phyloP scores from a whole-genome alignment of 2,329 filamentous ascomycete genomes.

The Cladosporium sp. region DNA sequence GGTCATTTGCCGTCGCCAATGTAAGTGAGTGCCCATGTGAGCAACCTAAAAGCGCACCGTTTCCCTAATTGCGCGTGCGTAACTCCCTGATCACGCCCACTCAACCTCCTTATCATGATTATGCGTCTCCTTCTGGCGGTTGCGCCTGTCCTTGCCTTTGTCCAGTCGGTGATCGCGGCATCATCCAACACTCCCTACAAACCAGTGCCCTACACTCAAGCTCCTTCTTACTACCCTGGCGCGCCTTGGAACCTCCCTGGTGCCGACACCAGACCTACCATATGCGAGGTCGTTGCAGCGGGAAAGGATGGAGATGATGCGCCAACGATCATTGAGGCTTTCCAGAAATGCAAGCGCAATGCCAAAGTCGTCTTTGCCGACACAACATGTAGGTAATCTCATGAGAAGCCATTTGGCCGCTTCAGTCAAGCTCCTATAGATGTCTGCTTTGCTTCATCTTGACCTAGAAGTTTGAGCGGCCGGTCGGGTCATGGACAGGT shows the following conservation, averaged over 20 bases:
- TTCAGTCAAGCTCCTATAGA: too few species aligned
- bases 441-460: too few species aligned
- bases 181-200: background rate
- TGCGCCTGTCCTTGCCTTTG: background rate
- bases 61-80: background rate
- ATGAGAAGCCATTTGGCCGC: too few species aligned
- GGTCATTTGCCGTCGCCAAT: background rate
- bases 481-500: too few species aligned
- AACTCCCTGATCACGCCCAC: background rate
- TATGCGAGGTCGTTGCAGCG: conserved; percentile 4
- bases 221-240: conserved; percentile 9
- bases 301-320: conserved; percentile 38
- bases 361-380: conserved; percentile 48
- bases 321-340: conserved; percentile 47
- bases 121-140: conserved; percentile 1
- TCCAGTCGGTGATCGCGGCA: background rate
- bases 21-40: too few species aligned
- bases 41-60: too few species aligned
- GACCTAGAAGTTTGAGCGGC: too few species aligned
- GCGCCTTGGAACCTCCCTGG: conserved; percentile 6
- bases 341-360: conserved; percentile 43
- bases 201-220: conserved; percentile 6
- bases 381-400: conserved; percentile 34
- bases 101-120: background rate
- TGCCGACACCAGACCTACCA: background rate